Evolutionary conservation across 495 filamentous ascomycete species (phyloP), one percentile per base, ranked within the genome.

Genomic region (Hypoxylon trugodes): DNA sequence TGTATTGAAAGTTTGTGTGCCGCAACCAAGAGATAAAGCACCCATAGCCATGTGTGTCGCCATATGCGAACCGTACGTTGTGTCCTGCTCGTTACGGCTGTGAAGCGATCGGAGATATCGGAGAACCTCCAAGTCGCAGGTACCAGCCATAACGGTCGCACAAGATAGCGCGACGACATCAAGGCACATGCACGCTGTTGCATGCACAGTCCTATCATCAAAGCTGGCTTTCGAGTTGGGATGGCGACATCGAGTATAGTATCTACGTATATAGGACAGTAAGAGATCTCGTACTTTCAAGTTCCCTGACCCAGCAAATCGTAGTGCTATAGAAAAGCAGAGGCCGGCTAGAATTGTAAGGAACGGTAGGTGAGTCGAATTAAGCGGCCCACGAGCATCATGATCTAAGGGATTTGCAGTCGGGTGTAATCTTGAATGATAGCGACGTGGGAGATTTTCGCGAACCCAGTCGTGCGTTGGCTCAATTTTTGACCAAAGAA

Each of bases 71-170:
- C 95, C 95, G 68, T 96, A 99, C 0, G 93, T 87, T 1, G 89
- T 94, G 47, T 93, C 92, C 2, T 84, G 72, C 53, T 96, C 90
- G 42, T 92, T 85, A n/a, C 94, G 86, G 12, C 93, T 93, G 66
- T 98, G 95, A 30, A 97, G 84, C 22, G 87, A 86, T 3, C 95
- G 87, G 19, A 99, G 82, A 10, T 93, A 85, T n/a, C 96, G 87
- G 71, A 98, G 91, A n/a, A 96, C 85, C 10, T 81, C 73, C 13
- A 99, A 76, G 70, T 99, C 96, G 25, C 95, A 96, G 1, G 90
- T 97, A 9, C 95, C 95, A 12, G 95, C 93, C 93, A 97, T 97
- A 30, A 97, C 91, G 4, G 87, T 91, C 1, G 93, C 87, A n/a
- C 84, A 83, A 32, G 92, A 86, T 2, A 99, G 81, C 0, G 90